Evolutionary conservation across 306 rosid genomes (phyloP), one percentile per base, ranked within the genome.

Genomic region (Cyclanthera cordifolia): DNA sequence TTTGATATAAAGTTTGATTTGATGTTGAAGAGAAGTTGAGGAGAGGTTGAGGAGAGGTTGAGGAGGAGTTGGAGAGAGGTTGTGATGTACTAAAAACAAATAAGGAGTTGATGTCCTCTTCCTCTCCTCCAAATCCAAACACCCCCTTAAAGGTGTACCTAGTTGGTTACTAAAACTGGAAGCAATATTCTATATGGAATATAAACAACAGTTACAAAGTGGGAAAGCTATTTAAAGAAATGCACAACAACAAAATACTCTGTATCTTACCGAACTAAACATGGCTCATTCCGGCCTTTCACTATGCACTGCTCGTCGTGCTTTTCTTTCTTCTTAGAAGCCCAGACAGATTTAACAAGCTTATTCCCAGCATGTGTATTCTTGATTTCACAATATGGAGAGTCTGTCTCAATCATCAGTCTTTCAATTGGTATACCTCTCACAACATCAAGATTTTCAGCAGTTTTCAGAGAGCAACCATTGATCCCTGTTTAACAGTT

Each of bases 281-380:
- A 93, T 41, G 98, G 98, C 82, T 93, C 98, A 72, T 86, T 93
- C 74, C 98, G 88, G 76, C 92, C 96, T 72, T 93, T 93, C 75
- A 93, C 89, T 56, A 83, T 75, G 76, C 81, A 81, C 51, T 75
- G 89, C 73, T 76, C 86, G 69, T 93, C 91, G 58, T 93, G 79
- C 81, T 87, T 89, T 75, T 93, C 98, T 80, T 93, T 93, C 90
- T 93, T 89, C 81, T 87, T 93, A 39, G 94, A 93, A 73, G 91
- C 78, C 94, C 95, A 87, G 66, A 63, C 73, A 11, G 95, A 83
- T 75, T 89, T 87, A 60, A 93, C 94, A 78, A 85, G 86, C 24
- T 78, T 85, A 45, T 87, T 83, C 73, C 96, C 96, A 8, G 96
- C 89, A 79, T 90, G 90, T 77, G 95, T 89, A 70, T 82, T 89